These are phyloP conservation scores for Prunus mongolica DNA, from an alignment of 306 rosid species.

Conservation along the genomic window DNA sequence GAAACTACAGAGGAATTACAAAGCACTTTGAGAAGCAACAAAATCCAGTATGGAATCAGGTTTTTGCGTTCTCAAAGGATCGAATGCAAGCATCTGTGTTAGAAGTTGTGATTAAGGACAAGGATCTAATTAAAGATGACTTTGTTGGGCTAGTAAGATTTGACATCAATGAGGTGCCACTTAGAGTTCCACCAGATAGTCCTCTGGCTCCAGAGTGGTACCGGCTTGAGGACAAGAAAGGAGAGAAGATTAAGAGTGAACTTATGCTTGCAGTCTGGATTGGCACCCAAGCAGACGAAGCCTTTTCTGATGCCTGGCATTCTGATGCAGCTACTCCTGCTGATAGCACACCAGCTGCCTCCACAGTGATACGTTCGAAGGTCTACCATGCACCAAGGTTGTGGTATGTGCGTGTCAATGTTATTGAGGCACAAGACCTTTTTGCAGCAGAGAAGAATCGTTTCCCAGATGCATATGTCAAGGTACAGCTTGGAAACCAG, in stretches of 20 bases:
- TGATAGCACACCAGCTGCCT: slow-evolving; percentile 41
- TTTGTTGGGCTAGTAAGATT: slow-evolving; percentile 78
- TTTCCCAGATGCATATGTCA: slow-evolving; percentile 41
- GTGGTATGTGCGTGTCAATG: slow-evolving; percentile 71
- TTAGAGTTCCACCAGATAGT: slow-evolving; percentile 84
- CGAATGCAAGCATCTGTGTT: slow-evolving; percentile 79
- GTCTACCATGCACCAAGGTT: slow-evolving; percentile 69
- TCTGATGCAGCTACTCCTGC: slow-evolving; percentile 66
- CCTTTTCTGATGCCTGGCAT: slow-evolving; percentile 90
- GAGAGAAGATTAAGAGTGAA: slow-evolving; percentile 77
- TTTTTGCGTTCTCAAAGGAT: slow-evolving; percentile 84
- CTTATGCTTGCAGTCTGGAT: slow-evolving; percentile 93
- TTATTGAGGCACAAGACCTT: slow-evolving; percentile 48
- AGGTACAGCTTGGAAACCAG: slow-evolving; percentile 46
- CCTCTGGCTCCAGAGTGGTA: slow-evolving; percentile 94
- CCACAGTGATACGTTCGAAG: slow-evolving; percentile 47
- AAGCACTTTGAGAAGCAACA: slow-evolving; percentile 76
- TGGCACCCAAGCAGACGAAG: slow-evolving; percentile 92
- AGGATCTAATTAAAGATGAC: slow-evolving; percentile 71
- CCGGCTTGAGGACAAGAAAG: slow-evolving; percentile 64
- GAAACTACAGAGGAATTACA: slow-evolving; percentile 79
- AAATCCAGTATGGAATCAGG: slow-evolving; percentile 78
- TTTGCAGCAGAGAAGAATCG: slow-evolving; percentile 40
- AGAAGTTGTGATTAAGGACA: slow-evolving; percentile 83
- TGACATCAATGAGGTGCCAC: slow-evolving; percentile 76